These are phyloP conservation scores for Colletotrichum liaoningense DNA, from an alignment of 2,329 filamentous ascomycete species.

Conservation along the genomic window DNA sequence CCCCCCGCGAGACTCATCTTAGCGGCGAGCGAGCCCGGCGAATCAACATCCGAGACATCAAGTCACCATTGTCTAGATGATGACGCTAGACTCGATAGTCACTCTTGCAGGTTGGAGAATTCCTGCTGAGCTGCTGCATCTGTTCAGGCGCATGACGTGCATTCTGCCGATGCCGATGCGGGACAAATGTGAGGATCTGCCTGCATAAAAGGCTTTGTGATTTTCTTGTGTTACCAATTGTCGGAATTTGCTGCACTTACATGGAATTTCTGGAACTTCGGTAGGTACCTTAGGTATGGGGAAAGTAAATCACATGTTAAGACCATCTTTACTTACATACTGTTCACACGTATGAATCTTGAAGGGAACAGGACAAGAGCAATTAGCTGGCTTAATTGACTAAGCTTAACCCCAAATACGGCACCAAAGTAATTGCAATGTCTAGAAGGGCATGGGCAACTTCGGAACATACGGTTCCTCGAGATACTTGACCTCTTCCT, in stretches of 20 bases:
- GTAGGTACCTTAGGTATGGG: background rate
- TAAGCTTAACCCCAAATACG: fast-evolving
- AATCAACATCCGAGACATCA: background rate
- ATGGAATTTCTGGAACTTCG: background rate
- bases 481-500: background rate
- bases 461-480: slow-evolving; percentile 30
- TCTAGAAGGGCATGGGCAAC: background rate
- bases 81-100: background rate
- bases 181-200: background rate
- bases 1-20: background rate
- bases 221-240: background rate
- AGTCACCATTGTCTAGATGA: background rate
- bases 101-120: background rate
- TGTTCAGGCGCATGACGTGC: background rate
- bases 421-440: background rate
- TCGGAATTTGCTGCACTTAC: background rate
- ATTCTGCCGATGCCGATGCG: background rate
- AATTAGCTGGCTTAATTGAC: background rate
- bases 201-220: background rate
- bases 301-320: background rate
- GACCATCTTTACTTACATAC: background rate
- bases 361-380: background rate
- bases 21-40: background rate
- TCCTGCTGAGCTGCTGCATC: background rate
- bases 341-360: fast-evolving